These are phyloP conservation scores for Fusarium papillatum DNA, from an alignment of 2,329 filamentous ascomycete genomes.

Conservation along the genomic window DNA sequence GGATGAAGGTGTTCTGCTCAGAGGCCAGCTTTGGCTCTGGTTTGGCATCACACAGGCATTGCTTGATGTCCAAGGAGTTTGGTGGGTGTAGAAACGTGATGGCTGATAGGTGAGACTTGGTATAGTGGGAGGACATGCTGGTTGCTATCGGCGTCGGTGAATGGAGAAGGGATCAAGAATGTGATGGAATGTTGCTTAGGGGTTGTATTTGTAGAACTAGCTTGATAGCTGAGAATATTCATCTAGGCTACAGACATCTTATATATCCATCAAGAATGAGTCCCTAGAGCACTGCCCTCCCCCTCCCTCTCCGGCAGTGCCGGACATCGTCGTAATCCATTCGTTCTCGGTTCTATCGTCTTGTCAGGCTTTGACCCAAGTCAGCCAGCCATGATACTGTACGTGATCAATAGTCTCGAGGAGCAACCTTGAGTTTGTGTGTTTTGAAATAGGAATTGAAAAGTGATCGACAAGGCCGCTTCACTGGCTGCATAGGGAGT, in stretches of 20 bases:
- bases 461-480: neutral
- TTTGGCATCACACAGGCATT: neutral
- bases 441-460: neutral
- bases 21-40: neutral
- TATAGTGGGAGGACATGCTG: neutral
- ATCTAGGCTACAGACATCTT: neutral
- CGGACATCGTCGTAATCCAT: neutral
- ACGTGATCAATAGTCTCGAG: neutral
- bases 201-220: neutral
- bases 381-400: neutral
- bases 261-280: neutral
- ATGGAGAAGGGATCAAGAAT: neutral
- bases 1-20: neutral
- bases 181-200: neutral
- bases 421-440: fast-evolving
- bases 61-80: neutral
- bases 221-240: neutral
- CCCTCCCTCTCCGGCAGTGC: neutral
- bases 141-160: neutral
- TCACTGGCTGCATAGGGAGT: neutral
- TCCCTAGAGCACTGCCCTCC: neutral
- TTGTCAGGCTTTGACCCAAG: neutral
- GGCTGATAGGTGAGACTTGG: neutral
- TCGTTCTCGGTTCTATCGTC: neutral
- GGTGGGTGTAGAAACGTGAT: neutral